These are phyloP conservation scores for Leptographium flavum DNA, from an alignment of 2,329 filamentous ascomycete genomes.

Conservation along the genomic window DNA sequence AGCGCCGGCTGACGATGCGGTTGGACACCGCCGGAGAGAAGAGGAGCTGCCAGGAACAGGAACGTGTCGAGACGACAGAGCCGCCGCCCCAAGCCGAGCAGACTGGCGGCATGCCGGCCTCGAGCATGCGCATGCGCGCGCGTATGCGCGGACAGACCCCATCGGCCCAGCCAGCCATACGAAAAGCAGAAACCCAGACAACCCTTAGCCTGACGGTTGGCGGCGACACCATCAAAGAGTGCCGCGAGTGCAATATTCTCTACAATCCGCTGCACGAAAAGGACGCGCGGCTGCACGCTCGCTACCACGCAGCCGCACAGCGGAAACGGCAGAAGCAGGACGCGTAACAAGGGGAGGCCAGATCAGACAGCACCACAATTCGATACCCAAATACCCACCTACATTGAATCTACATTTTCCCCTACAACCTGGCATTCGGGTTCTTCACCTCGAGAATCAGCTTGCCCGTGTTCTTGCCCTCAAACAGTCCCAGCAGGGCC, in stretches of 20 bases:
- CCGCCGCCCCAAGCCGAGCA: not conserved
- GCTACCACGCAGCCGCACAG: conserved; percentile 17
- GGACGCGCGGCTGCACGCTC: conserved; percentile 26
- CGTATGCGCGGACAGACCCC: conserved; percentile 2
- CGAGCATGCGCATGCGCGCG: conserved; percentile 5
- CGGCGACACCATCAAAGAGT: conserved; percentile 19
- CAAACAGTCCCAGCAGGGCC: conserved; percentile 49
- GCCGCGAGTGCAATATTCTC: conserved; percentile 26
- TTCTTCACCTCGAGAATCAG: conserved; percentile 14
- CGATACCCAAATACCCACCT: not conserved
- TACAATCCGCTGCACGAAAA: conserved; percentile 30
- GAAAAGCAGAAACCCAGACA: conserved; percentile 19
- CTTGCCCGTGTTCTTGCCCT: conserved; percentile 49
- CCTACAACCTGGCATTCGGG: conserved; percentile 11
- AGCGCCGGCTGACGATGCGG: conserved; percentile 10
- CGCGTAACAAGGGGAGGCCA: not conserved
- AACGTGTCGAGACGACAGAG: not conserved
- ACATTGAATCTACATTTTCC: not conserved
- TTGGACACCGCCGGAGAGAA: not conserved
- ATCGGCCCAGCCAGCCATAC: not conserved
- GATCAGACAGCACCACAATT: not conserved
- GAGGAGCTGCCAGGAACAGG: not conserved
- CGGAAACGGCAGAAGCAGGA: conserved; percentile 6
- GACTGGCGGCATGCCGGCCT: conserved; percentile 1
- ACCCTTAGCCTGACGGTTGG: conserved; percentile 24